Evolutionary conservation across 768 basidiomycete genomes (phyloP).

Genomic region (Tricholoma bakamatsutake): DNA sequence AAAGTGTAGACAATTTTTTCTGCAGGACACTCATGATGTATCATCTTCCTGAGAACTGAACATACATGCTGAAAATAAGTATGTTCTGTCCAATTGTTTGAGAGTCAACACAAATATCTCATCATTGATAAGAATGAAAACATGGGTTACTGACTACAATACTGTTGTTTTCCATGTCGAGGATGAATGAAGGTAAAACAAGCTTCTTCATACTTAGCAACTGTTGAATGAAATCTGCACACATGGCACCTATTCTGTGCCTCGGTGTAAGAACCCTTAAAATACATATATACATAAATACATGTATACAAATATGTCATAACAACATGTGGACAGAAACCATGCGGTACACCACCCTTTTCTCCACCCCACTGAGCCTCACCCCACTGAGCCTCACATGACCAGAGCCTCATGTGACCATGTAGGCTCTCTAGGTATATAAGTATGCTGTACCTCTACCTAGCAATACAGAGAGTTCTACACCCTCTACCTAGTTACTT

Average conservation of each 20-base stretch:
- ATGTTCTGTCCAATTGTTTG: neutral
- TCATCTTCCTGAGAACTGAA: neutral
- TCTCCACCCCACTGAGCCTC: too few species aligned
- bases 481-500: too few species aligned
- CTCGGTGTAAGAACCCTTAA: too few species aligned
- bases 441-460: too few species aligned
- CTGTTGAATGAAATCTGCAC: too few species aligned
- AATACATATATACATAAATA: too few species aligned
- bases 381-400: too few species aligned
- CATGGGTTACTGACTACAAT: constrained; percentile 2
- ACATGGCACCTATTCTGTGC: neutral
- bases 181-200: neutral
- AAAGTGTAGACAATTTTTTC: constrained; percentile 1
- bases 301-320: too few species aligned
- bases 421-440: too few species aligned
- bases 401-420: too few species aligned
- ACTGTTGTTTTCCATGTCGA: neutral
- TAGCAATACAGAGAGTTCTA: too few species aligned
- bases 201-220: neutral
- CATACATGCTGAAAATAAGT: neutral
- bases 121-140: neutral
- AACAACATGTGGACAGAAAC: neutral
- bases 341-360: too few species aligned
- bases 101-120: neutral
- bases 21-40: neutral